Percentiles rank a stretch among this genome's conserved stretches.
These are phyloP conservation scores for Glebionis coronaria DNA, from an alignment of 129 eudicot genomes.

Conservation along the genomic window DNA sequence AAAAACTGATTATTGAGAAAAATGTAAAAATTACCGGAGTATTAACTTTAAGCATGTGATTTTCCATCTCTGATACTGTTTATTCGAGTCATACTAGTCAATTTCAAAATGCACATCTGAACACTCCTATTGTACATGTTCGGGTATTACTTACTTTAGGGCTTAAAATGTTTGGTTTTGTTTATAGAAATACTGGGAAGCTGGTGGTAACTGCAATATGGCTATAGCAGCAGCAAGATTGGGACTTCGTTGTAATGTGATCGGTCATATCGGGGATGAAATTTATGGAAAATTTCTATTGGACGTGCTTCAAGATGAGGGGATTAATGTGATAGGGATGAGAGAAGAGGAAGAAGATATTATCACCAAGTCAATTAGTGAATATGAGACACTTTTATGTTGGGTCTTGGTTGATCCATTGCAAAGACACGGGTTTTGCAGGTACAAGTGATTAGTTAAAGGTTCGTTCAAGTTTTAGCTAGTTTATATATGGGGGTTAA, in stretches of 20 bases:
- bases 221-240: slow-evolving; percentile 97
- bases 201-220: slow-evolving; percentile 97
- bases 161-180: slow-evolving; percentile 18
- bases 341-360: slow-evolving; percentile 44
- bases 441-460: slow-evolving; percentile 48
- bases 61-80: no score
- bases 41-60: neutral
- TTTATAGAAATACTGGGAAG: slow-evolving; percentile 87
- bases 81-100: neutral
- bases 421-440: slow-evolving; percentile 97
- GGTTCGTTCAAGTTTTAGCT: slow-evolving; percentile 35
- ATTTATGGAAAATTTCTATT: slow-evolving; percentile 72
- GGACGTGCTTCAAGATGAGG: slow-evolving; percentile 81
- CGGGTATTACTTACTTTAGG: neutral
- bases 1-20: neutral
- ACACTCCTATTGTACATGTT: neutral
- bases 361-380: slow-evolving; percentile 27
- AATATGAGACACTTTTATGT: slow-evolving; percentile 77
- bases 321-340: slow-evolving; percentile 64
- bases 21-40: neutral
- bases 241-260: slow-evolving; percentile 62
- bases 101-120: neutral
- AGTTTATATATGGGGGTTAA: neutral
- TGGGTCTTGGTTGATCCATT: slow-evolving; percentile 98
- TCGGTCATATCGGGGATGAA: slow-evolving; percentile 95